phyloP scores from a whole-genome alignment of 2,329 filamentous ascomycete genomes.

The Pezicula neosporulosa region DNA sequence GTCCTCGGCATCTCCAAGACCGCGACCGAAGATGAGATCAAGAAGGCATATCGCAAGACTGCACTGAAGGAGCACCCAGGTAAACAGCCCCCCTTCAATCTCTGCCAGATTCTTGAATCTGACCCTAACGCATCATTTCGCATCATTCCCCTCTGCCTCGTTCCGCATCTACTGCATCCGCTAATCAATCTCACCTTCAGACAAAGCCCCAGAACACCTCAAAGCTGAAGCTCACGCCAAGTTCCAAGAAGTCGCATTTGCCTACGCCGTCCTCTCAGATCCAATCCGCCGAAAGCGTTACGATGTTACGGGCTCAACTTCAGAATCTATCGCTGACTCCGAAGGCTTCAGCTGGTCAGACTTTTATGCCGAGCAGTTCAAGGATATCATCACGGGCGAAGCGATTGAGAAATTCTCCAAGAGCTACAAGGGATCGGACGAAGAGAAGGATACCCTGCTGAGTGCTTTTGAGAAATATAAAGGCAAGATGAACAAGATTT shows the following conservation, averaged over 20 bases:
- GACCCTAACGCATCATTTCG: no score
- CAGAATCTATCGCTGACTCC: conserved; percentile 75
- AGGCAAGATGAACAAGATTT: conserved; percentile 75
- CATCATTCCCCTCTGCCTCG: background rate
- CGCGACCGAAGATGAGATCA: conserved; percentile 77
- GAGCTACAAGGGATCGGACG: conserved; percentile 80
- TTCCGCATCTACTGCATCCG: background rate
- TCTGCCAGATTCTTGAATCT: background rate
- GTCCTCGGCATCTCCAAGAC: conserved; percentile 68
- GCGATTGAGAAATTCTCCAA: conserved; percentile 72
- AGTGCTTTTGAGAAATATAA: conserved; percentile 68
- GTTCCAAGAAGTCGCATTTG: conserved; percentile 91
- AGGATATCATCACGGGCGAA: conserved; percentile 69
- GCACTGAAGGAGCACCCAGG: conserved; percentile 85
- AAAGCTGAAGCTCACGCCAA: conserved; percentile 71
- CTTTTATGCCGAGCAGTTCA: conserved; percentile 84
- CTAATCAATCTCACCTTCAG: conserved; percentile 36
- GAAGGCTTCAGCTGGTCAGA: conserved; percentile 83
- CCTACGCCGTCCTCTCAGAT: conserved; percentile 90
- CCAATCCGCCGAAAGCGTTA: conserved; percentile 77
- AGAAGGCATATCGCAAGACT: conserved; percentile 85
- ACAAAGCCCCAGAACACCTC: conserved; percentile 69
- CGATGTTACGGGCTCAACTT: conserved; percentile 85
- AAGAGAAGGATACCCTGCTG: conserved; percentile 78
- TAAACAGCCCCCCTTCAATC: conserved; percentile 34